Evolutionary conservation across 2,329 filamentous ascomycete genomes (phyloP).

Genomic region (Beauveria bassiana): DNA sequence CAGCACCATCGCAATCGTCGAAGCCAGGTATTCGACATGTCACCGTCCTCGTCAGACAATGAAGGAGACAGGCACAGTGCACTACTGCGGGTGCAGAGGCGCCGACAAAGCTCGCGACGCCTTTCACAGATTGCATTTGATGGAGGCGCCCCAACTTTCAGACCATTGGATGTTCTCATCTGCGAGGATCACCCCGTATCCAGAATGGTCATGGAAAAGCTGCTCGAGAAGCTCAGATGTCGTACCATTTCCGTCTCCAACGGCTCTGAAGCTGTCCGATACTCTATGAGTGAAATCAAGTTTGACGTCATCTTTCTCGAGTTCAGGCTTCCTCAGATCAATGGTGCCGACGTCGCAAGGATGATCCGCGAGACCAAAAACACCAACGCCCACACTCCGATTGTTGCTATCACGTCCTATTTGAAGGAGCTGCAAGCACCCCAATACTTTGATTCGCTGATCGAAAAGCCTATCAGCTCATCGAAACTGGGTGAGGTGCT

Average conservation of each 20-base stretch:
- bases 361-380: slow-evolving; percentile 98
- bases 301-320: slow-evolving; percentile 99
- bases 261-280: slow-evolving; percentile 84
- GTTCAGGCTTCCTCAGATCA: slow-evolving; percentile 90
- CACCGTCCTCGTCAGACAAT: slow-evolving; percentile 94
- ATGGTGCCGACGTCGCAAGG: slow-evolving; percentile 86
- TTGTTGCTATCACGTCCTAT: slow-evolving; percentile 94
- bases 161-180: slow-evolving; percentile 87
- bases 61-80: slow-evolving; percentile 90
- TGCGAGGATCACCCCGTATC: slow-evolving; percentile 98
- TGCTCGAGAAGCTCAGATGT: slow-evolving; percentile 90
- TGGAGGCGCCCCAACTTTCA: slow-evolving; percentile 70
- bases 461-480: slow-evolving; percentile 93
- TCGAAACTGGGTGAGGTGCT: slow-evolving; percentile 86
- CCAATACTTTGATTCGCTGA: slow-evolving; percentile 90
- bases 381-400: slow-evolving; percentile 86
- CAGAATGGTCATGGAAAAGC: slow-evolving; percentile 95
- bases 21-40: slow-evolving; percentile 93
- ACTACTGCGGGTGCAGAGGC: slow-evolving; percentile 81
- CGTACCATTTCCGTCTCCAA: slow-evolving; percentile 88
- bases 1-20: slow-evolving; percentile 77
- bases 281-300: slow-evolving; percentile 93
- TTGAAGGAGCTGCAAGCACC: slow-evolving; percentile 93
- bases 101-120: slow-evolving; percentile 89
- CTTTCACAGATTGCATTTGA: slow-evolving; percentile 84